Conservation (phyloP, 805 yeast species). For the Pichia manshurica region DNA sequence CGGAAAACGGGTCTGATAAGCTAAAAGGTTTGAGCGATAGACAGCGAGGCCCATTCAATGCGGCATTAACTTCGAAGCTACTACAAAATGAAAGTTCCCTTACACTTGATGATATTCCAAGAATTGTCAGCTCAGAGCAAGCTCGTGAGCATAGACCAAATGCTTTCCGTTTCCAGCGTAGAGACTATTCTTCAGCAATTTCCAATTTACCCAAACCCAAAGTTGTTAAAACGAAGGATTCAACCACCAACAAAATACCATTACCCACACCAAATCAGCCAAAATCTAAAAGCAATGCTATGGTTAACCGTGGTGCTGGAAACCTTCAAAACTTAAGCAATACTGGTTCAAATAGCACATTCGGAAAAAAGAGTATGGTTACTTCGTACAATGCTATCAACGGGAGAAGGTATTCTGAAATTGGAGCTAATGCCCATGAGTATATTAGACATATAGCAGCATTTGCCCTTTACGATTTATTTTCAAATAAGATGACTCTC, state of each 20-base stretch:
- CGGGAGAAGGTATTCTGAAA: constrained; percentile 49
- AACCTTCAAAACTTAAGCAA: not conserved
- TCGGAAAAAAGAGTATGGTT: not conserved
- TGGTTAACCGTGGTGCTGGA: not conserved
- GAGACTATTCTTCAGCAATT: constrained; percentile 27
- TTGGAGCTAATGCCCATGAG: constrained; percentile 51
- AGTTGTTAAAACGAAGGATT: constrained; percentile 19
- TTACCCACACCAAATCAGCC: not conserved
- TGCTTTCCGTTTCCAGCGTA: constrained; percentile 77
- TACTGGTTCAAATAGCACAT: not conserved
- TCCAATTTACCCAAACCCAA: constrained; percentile 35
- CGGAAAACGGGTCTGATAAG: constrained; percentile 1
- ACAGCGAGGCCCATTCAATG: constrained; percentile 29
- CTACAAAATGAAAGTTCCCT: constrained; percentile 77
- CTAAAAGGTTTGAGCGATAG: constrained; percentile 3
- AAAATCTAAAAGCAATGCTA: not conserved
- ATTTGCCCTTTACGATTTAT: constrained; percentile 40
- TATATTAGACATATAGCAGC: constrained; percentile 55
- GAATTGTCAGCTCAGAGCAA: constrained; percentile 95
- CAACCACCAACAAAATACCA: not conserved
- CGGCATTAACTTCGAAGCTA: constrained; percentile 51
- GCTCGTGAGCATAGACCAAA: constrained; percentile 91
- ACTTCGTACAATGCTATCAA: not conserved
- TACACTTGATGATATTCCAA: constrained; percentile 92
- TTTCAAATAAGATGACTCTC: constrained; percentile 24